These are phyloP conservation scores for Celoporthe dispersa DNA, from an alignment of 2,329 filamentous ascomycete genomes.

Conservation along the genomic window DNA sequence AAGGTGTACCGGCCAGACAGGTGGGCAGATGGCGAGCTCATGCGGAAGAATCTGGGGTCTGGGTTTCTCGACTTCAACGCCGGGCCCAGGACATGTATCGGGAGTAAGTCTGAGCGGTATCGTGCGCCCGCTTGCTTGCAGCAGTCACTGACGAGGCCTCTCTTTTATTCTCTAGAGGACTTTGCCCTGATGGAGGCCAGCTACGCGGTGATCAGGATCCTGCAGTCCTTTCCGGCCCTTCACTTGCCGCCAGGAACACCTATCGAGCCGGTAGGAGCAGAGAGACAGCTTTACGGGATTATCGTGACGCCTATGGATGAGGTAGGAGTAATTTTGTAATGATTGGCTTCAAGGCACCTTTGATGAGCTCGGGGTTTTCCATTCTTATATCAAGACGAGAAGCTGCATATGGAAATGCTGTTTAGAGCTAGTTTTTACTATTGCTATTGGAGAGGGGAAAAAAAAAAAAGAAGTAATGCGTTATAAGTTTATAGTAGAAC, in stretches of 20 bases:
- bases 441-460: too few species aligned
- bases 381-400: too few species aligned
- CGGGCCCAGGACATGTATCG: constrained; percentile 21
- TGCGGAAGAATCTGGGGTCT: constrained; percentile 15
- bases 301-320: constrained; percentile 24
- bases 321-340: neutral
- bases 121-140: neutral
- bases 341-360: neutral
- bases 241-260: constrained; percentile 28
- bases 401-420: too few species aligned
- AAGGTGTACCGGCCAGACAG: constrained; percentile 10
- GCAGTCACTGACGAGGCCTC: neutral
- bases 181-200: constrained; percentile 35
- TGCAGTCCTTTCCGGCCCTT: constrained; percentile 34
- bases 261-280: constrained; percentile 34
- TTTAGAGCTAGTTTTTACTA: too few species aligned
- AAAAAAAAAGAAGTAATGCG: too few species aligned
- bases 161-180: constrained; percentile 29
- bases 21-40: constrained; percentile 12
- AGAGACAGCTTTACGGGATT: constrained; percentile 33
- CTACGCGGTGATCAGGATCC: constrained; percentile 31
- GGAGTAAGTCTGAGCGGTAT: constrained; percentile 19
- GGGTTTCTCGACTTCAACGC: constrained; percentile 24
- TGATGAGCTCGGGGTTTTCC: too few species aligned
- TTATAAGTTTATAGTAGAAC: too few species aligned